These are phyloP conservation scores for Schizophyllum amplum DNA, from an alignment of 1,284 basidiomycete genomes.

Conservation along the genomic window DNA sequence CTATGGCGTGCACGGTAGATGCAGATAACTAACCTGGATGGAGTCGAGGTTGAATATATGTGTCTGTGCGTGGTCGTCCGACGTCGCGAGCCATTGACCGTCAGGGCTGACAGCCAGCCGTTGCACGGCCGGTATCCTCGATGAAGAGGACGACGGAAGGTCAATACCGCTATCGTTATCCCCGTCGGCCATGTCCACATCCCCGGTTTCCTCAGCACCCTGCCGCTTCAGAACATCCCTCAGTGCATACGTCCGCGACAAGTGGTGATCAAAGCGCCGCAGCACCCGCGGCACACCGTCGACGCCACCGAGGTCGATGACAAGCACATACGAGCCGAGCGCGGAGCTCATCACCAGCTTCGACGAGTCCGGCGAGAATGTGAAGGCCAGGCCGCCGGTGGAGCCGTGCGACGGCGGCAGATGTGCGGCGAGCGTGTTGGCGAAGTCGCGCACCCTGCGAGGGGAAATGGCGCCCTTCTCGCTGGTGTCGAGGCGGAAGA, in stretches of 20 bases:
- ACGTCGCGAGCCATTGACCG: slow-evolving; percentile 88
- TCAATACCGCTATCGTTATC: slow-evolving; percentile 5
- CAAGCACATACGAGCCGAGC: slow-evolving; percentile 58
- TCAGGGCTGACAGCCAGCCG: slow-evolving; percentile 76
- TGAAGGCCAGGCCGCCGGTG: slow-evolving; percentile 66
- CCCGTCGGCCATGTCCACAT: slow-evolving; percentile 18
- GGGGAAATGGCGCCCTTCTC: slow-evolving; percentile 52
- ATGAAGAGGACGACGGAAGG: neutral
- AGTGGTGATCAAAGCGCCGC: slow-evolving; percentile 66
- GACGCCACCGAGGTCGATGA: slow-evolving; percentile 63
- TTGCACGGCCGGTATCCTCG: slow-evolving; percentile 38
- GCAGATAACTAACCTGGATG: slow-evolving; percentile 51
- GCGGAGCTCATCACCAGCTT: slow-evolving; percentile 73
- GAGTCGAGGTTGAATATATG: slow-evolving; percentile 90
- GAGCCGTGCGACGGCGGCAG: slow-evolving; percentile 32
- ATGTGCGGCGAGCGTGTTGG: slow-evolving; percentile 41
- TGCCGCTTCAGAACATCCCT: slow-evolving; percentile 16
- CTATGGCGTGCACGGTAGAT: neutral
- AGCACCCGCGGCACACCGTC: slow-evolving; percentile 45
- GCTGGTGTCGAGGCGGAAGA: slow-evolving; percentile 60
- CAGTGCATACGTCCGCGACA: slow-evolving; percentile 30
- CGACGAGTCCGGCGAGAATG: slow-evolving; percentile 83
- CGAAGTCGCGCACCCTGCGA: slow-evolving; percentile 63
- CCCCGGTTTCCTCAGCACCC: slow-evolving; percentile 11
- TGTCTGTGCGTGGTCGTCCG: slow-evolving; percentile 69